These are phyloP conservation scores for Penicillium desertorum DNA, from an alignment of 495 filamentous ascomycete genomes.

Conservation along the genomic window DNA sequence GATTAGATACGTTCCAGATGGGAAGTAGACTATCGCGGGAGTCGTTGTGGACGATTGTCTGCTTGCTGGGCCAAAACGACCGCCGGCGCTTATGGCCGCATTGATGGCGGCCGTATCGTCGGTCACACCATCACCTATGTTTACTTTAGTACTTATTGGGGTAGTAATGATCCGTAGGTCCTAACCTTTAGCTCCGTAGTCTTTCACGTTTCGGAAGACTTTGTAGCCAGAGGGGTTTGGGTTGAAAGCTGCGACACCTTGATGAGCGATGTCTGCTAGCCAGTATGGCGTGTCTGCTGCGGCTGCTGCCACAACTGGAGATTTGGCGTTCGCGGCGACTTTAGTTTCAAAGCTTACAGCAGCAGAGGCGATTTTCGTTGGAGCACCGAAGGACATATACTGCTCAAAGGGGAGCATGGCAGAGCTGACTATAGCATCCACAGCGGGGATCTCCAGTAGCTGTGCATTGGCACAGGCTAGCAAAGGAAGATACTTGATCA, in stretches of 20 bases:
- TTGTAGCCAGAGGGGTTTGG: conserved; percentile 51
- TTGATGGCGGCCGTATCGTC: conserved; percentile 69
- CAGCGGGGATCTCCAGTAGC: conserved; percentile 23
- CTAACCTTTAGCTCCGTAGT: conserved; percentile 62
- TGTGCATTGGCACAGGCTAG: conserved; percentile 26
- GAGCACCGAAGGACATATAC: conserved; percentile 16
- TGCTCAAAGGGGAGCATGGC: conserved; percentile 18
- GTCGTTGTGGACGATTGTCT: conserved; percentile 51
- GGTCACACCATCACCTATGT: conserved; percentile 56
- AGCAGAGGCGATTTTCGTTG: conserved; percentile 14
- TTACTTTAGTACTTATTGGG: conserved; percentile 3
- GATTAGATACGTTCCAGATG: conserved; percentile 62
- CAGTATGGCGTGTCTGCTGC: conserved; percentile 54
- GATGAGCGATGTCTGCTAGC: conserved; percentile 64
- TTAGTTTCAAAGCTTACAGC: conserved; percentile 6
- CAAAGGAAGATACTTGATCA: conserved; percentile 16
- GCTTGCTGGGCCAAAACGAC: conserved; percentile 50
- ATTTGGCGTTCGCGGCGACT: not conserved
- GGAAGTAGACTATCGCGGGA: conserved; percentile 63
- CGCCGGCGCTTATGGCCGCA: conserved; percentile 53
- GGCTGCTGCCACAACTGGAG: conserved; percentile 24
- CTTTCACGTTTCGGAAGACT: conserved; percentile 78
- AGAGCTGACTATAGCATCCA: conserved; percentile 24
- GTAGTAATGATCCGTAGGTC: not conserved
- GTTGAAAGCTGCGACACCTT: conserved; percentile 62